These are phyloP conservation scores for Rhizopogon vulgaris DNA, from an alignment of 768 basidiomycete genomes.

Conservation along the genomic window DNA sequence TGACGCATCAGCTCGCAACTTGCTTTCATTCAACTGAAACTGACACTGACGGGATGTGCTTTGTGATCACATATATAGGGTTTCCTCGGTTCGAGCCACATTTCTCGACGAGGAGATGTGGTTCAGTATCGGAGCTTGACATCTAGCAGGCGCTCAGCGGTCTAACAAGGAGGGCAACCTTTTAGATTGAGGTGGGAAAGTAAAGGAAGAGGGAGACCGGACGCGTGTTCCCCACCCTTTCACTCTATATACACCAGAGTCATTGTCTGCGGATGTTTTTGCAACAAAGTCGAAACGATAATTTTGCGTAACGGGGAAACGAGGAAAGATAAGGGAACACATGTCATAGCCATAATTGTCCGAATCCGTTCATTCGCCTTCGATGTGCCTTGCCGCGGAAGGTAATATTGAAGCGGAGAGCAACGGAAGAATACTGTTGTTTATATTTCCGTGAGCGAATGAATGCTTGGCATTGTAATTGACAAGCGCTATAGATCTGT, in stretches of 20 bases:
- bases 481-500: conserved; percentile 15
- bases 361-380: conserved; percentile 8
- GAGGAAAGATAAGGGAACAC: conserved; percentile 26
- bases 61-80: conserved; percentile 38
- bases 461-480: neutral
- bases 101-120: conserved; percentile 35
- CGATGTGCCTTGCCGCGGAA: conserved; percentile 20
- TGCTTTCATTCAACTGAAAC: conserved; percentile 2
- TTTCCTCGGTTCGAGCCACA: conserved; percentile 35
- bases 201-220: conserved; percentile 13
- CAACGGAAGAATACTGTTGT: conserved; percentile 3
- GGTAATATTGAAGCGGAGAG: conserved; percentile 14
- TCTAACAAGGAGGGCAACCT: conserved; percentile 8
- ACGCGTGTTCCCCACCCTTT: conserved; percentile 20
- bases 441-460: neutral
- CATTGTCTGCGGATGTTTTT: conserved; percentile 15
- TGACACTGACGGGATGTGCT: conserved; percentile 33
- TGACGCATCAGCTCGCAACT: conserved; percentile 12
- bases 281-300: conserved; percentile 6
- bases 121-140: conserved; percentile 21
- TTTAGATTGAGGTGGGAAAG: conserved; percentile 19
- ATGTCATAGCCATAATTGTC: conserved; percentile 16
- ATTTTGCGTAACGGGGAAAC: conserved; percentile 21
- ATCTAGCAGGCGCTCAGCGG: conserved; percentile 14
- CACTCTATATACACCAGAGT: conserved; percentile 22